Evolutionary conservation across 2,329 filamentous ascomycete species (phyloP).

Genomic region (Helminthosporium solani): DNA sequence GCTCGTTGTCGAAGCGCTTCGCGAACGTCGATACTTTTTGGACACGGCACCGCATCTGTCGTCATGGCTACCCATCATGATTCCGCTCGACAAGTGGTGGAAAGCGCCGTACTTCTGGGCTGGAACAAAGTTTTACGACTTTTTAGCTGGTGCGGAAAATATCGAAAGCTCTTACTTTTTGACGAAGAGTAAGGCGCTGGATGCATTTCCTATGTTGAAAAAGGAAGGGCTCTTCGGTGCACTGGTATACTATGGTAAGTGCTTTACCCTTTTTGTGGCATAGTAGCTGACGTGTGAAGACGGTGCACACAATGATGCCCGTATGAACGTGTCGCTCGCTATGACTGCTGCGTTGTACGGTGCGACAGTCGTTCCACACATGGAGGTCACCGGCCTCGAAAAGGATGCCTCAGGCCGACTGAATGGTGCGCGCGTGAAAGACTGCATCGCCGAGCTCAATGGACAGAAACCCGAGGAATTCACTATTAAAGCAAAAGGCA

Average conservation of each 20-base stretch:
- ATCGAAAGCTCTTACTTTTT: conserved; percentile 89
- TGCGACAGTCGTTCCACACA: conserved; percentile 77
- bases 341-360: conserved; percentile 89
- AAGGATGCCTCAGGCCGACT: conserved; percentile 73
- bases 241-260: conserved; percentile 76
- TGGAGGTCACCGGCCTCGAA: conserved; percentile 74
- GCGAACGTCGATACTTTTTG: conserved; percentile 80
- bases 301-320: conserved; percentile 86
- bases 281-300: conserved; percentile 52
- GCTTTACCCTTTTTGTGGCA: background rate
- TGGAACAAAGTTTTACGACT: conserved; percentile 80
- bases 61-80: conserved; percentile 78
- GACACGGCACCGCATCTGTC: conserved; percentile 81
- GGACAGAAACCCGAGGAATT: conserved; percentile 65
- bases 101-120: conserved; percentile 78
- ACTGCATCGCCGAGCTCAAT: conserved; percentile 66
- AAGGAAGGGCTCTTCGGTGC: conserved; percentile 76
- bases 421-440: conserved; percentile 71
- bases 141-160: conserved; percentile 80
- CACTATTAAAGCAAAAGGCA: conserved; percentile 71
- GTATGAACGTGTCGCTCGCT: conserved; percentile 86
- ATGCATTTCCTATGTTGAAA: conserved; percentile 87
- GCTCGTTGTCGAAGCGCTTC: conserved; percentile 77
- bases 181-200: conserved; percentile 80
- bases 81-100: conserved; percentile 81